Base-by-base conservation (phyloP, 768 basidiomycete species). In the Rhodotorula diobovata region DNA sequence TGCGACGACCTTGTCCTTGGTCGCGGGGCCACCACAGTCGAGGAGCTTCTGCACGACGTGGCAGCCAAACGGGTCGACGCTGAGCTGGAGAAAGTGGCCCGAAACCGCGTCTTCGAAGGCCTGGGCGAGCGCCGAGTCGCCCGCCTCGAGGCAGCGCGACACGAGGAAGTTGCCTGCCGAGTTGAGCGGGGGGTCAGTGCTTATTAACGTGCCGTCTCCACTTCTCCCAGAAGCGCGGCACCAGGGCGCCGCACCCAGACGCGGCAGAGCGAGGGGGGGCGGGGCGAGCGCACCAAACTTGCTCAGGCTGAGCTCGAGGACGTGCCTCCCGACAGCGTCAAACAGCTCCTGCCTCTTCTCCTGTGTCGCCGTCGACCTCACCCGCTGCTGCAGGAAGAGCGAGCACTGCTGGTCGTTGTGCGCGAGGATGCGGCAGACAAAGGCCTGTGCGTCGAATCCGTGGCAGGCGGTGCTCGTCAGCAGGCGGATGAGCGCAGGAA, bases 371-470 rank as follows among this genome's bases (percentile, higher is more conserved):
- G n/a, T 57, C 28, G 35, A 48, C 51, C 45, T 43, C n/a, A 71
- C 37, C 18, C 65, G 51, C 60, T 74, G 73, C 58, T 74, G 73
- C n/a, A 74, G 64, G 58, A 67, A 74, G 28, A 74, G 59, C n/a
- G 70, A 71, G 56, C 73, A 74, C 59, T 74, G 73, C 61, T 74
- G 73, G 51, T 74, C 73, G 64, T 66, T 71, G 37, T 68, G 53
- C 1, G 39, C 25, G 59, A 65, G 61, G n/a, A 74, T 61, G 32
- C 73, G 51, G 5, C 55, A 39, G n/a, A 74, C 68, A 46, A 74
- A 74, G 9, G 62, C 39, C 73, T 74, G 66, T 34, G 32, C n/a
- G 51, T 28, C 1, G 5, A 5, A 18, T 14, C 5, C 12, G 41
- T 23, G 25, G 11, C 4, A 1, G 8, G 41, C 12, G 8, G 6